A percentile compares a stretch with the other conserved stretches of the same genome.
Conservation (phyloP, 164 flowering plant species). For the Warburgia ugandensis region DNA sequence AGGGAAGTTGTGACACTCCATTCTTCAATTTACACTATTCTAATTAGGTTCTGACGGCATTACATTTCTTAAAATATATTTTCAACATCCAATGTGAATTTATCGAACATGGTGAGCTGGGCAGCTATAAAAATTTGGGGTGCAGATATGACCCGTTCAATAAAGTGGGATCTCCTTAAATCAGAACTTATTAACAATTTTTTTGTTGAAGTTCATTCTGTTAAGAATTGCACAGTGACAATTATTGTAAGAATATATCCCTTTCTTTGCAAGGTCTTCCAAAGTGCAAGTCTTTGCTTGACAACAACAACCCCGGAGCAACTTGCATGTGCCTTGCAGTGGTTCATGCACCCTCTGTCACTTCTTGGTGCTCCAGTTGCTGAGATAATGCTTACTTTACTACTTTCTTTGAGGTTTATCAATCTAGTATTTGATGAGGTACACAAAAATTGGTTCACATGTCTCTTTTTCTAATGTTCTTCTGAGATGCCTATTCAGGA, state of each 20-base stretch:
- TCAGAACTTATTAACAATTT: no score
- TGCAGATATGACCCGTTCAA: no score
- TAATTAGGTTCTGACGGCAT: background rate
- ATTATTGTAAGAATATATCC: slow-evolving; percentile 3
- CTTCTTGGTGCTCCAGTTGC: slow-evolving; percentile 72
- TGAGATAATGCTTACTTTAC: slow-evolving; percentile 76
- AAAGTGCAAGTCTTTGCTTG: slow-evolving; percentile 94
- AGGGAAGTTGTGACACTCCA: background rate
- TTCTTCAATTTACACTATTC: background rate
- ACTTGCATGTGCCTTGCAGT: slow-evolving; percentile 74
- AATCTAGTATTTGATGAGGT: slow-evolving; percentile 95
- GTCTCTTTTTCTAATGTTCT: background rate
- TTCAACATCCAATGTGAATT: no score
- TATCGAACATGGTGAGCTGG: no score
- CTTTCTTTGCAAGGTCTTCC: slow-evolving; percentile 61
- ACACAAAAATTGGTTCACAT: slow-evolving; percentile 4
- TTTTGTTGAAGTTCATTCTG: background rate
- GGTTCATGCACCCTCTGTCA: slow-evolving; percentile 81
- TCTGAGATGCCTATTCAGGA: background rate
- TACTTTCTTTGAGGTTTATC: slow-evolving; percentile 90
- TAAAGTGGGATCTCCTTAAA: no score
- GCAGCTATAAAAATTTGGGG: no score
- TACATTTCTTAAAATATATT: no score
- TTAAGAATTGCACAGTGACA: background rate
- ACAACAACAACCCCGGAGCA: slow-evolving; percentile 90